Percentiles rank a stretch among this genome's conserved stretches.
phyloP scores from a whole-genome alignment of 495 filamentous ascomycete genomes.

The Annulohypoxylon stygium region DNA sequence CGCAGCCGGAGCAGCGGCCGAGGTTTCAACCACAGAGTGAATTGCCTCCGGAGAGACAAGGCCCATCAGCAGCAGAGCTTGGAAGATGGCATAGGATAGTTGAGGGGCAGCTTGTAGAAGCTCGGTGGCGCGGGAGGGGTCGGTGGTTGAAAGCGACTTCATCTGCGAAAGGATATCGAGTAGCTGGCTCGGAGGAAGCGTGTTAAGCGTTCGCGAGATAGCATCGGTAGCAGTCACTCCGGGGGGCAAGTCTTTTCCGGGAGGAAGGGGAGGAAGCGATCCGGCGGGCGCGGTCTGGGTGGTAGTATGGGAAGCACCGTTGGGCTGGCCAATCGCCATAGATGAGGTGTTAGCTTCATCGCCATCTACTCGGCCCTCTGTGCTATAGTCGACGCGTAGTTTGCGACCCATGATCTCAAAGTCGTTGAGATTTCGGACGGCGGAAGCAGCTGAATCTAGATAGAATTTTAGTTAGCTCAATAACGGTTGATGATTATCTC shows the following conservation, averaged over 20 bases:
- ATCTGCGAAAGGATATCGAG: conserved; percentile 95
- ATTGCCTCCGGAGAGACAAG: conserved; percentile 78
- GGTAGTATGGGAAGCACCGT: conserved; percentile 39
- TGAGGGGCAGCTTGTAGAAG: conserved; percentile 91
- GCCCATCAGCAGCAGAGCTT: conserved; percentile 91
- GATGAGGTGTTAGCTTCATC: conserved; percentile 60
- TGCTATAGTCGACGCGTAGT: conserved; percentile 93
- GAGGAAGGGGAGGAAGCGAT: conserved; percentile 81
- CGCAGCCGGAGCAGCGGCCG: conserved; percentile 37
- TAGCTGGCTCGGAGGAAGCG: conserved; percentile 87
- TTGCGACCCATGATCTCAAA: conserved; percentile 96
- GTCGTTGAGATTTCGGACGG: conserved; percentile 95
- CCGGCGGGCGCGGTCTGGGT: conserved; percentile 43
- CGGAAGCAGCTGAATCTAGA: conserved; percentile 88
- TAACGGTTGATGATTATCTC: not conserved
- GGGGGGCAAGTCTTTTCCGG: conserved; percentile 83
- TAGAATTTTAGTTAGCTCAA: conserved; percentile 34
- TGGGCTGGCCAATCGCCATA: conserved; percentile 57
- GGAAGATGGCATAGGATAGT: conserved; percentile 95
- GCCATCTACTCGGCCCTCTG: conserved; percentile 86
- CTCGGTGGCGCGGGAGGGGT: conserved; percentile 87
- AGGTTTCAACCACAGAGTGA: conserved; percentile 62
- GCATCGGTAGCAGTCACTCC: conserved; percentile 87
- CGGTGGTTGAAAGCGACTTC: conserved; percentile 84
- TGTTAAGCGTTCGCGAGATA: conserved; percentile 88